Conservation (phyloP, 2,329 filamentous ascomycete species). For the Aspergillus luchuensis region DNA sequence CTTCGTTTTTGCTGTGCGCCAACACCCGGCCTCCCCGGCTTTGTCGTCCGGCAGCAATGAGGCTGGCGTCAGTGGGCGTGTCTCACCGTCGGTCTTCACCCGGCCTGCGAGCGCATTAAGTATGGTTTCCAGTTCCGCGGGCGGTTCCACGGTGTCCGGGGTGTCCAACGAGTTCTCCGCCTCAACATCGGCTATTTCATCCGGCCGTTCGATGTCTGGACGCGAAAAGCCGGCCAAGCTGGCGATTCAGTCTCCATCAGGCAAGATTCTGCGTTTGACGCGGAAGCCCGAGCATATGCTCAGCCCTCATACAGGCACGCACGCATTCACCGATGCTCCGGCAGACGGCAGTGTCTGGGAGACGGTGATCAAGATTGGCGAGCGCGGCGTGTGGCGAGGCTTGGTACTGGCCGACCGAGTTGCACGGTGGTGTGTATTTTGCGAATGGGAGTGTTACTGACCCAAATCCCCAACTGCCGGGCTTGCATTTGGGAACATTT, state of each 20-base stretch:
- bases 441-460: conserved; percentile 64
- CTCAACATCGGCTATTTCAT: conserved; percentile 58
- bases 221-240: conserved; percentile 85
- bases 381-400: conserved; percentile 64
- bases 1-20: conserved; percentile 93
- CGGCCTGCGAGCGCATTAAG: conserved; percentile 62
- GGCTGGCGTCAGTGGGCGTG: conserved; percentile 43
- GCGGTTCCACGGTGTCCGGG: conserved; percentile 54
- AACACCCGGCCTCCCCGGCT: conserved; percentile 72
- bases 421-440: conserved; percentile 70
- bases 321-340: conserved; percentile 39
- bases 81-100: conserved; percentile 54
- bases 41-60: conserved; percentile 41
- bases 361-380: conserved; percentile 67
- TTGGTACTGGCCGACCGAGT: conserved; percentile 66
- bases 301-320: conserved; percentile 32
- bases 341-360: conserved; percentile 64
- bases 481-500: too few relatives aligned
- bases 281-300: conserved; percentile 52
- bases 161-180: conserved; percentile 45
- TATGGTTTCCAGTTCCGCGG: conserved; percentile 59
- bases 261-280: conserved; percentile 79
- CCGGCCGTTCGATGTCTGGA: conserved; percentile 34
- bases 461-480: background rate
- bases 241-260: conserved; percentile 89